These are phyloP conservation scores for Gastrolobium villosum DNA, from an alignment of 306 rosid species.

Conservation along the genomic window DNA sequence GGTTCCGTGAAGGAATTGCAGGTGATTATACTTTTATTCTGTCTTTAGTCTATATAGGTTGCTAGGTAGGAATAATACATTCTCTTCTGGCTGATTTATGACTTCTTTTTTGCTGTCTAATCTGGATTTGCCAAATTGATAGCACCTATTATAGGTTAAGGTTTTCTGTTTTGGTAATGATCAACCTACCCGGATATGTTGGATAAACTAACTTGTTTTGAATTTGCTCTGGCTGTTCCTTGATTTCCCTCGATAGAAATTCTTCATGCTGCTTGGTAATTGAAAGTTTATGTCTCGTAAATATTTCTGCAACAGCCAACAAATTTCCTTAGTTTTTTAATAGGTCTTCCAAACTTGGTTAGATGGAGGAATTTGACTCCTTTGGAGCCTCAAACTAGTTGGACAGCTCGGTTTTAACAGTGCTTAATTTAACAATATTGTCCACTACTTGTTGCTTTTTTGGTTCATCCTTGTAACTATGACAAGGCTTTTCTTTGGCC, in stretches of 20 bases:
- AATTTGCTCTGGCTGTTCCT: slow-evolving; percentile 13
- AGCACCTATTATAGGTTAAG: slow-evolving; percentile 7
- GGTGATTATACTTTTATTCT: slow-evolving; percentile 56
- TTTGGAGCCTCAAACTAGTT: slow-evolving; percentile 10
- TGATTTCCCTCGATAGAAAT: slow-evolving; percentile 24
- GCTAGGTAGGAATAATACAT: slow-evolving; percentile 24
- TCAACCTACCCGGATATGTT: background rate
- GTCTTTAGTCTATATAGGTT: slow-evolving; percentile 14
- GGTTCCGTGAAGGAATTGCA: slow-evolving; percentile 99
- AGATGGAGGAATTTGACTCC: slow-evolving; percentile 10
- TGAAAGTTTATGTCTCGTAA: background rate
- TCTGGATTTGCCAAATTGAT: background rate
- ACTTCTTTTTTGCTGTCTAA: slow-evolving; percentile 23
- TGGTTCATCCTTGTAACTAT: slow-evolving; percentile 11
- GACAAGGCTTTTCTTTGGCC: slow-evolving; percentile 15
- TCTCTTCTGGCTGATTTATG: slow-evolving; percentile 36
- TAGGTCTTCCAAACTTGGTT: slow-evolving; percentile 32
- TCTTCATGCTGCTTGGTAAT: background rate
- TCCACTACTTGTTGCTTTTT: slow-evolving; percentile 19
- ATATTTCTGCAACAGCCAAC: background rate
- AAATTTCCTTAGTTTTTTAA: background rate
- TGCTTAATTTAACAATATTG: slow-evolving; percentile 1
- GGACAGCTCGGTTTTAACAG: slow-evolving; percentile 14
- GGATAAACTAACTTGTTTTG: background rate
- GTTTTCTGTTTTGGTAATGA: slow-evolving; percentile 31